These are phyloP conservation scores for Microbotryomycetes sp. DNA, from an alignment of 1,284 basidiomycete species.

Conservation along the genomic window DNA sequence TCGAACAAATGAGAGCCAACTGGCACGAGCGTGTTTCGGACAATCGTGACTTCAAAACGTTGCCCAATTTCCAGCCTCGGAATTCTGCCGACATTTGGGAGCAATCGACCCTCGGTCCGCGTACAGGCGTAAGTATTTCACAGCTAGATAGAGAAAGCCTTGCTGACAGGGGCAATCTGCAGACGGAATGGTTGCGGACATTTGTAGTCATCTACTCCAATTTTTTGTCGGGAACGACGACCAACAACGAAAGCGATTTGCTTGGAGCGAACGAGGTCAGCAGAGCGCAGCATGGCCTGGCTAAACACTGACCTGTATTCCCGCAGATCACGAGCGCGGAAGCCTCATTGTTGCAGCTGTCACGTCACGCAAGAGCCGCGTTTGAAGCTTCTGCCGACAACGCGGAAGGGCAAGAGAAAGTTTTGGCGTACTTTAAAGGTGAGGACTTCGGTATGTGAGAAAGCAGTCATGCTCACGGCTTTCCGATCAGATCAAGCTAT, in stretches of 20 bases:
- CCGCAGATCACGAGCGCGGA: constrained; percentile 11
- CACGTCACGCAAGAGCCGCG: constrained; percentile 3
- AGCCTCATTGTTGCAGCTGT: constrained; percentile 4
- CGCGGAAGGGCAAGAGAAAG: constrained; percentile 54
- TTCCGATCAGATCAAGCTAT: constrained; percentile 25
- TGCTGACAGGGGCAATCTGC: not conserved
- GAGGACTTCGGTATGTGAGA: constrained; percentile 18
- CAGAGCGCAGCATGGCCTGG: too few relatives aligned
- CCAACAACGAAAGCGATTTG: constrained; percentile 65
- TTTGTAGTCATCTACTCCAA: constrained; percentile 59
- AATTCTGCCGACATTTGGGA: constrained; percentile 48
- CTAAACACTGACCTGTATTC: not conserved
- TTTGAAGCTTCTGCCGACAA: constrained; percentile 45
- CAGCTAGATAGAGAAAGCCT: not conserved
- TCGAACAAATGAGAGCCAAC: not conserved
- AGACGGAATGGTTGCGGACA: constrained; percentile 61
- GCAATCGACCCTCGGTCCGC: constrained; percentile 59
- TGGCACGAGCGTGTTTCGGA: constrained; percentile 56
- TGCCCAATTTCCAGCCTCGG: constrained; percentile 67
- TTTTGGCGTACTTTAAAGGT: constrained; percentile 58
- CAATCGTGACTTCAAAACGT: constrained; percentile 69
- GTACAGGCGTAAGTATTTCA: constrained; percentile 51
- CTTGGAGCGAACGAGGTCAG: constrained; percentile 43
- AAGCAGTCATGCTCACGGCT: constrained; percentile 15
- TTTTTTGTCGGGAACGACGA: constrained; percentile 48